Base-by-base conservation (phyloP, 371 early-diverging fungal genomes). In the Mucor indicus region DNA sequence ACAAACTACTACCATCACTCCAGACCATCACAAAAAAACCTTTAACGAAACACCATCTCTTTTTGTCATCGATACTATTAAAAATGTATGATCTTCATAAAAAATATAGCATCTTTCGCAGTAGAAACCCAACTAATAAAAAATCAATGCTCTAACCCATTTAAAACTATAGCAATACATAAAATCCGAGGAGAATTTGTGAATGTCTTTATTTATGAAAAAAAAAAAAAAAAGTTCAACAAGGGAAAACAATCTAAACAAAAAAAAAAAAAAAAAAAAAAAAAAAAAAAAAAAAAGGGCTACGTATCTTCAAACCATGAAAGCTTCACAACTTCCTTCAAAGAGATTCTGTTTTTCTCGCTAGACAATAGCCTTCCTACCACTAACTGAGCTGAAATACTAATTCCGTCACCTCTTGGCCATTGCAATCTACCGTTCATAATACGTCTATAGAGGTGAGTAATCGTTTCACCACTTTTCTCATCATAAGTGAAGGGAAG, bases 401-500 rank as follows among this genome's bases (percentile, higher is more conserved):
- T 55, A 9, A 55, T 55, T 17, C 49, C 44, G 33, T 49, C 55
- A 11, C 35, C 22, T 2, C n/a, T 16, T 9, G 64, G 68, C 68
- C 68, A 68, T 33, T 57, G 56, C 21, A 64, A 53, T 30, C 55
- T 45, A 21, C 61, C 62, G 29, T 45, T 32, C 3, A 61, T 48
- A 24, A 69, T 64, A 4, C 59, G 64, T 44, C 64, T 56, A 41
- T 62, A 64, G 13, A 69, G 29, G 10, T 62, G 53, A 1, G 63
- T 55, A 25, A 63, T 19, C 2, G 45, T 52, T 35, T 60, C 68
- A 8, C 63, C 60, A 27, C 33, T 50, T n/a, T 19, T 43, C 7
- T 44, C 35, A 37, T 27, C 23, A 33, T 58, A 58, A n/a, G 22
- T 69, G 44, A 77, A 80, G 1, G 79, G 79, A 33, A 80, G 40